Percentiles rank a stretch among this genome's conserved stretches.
phyloP scores from a whole-genome alignment of 495 filamentous ascomycete genomes.

The Thermochaetoides thermophila region DNA sequence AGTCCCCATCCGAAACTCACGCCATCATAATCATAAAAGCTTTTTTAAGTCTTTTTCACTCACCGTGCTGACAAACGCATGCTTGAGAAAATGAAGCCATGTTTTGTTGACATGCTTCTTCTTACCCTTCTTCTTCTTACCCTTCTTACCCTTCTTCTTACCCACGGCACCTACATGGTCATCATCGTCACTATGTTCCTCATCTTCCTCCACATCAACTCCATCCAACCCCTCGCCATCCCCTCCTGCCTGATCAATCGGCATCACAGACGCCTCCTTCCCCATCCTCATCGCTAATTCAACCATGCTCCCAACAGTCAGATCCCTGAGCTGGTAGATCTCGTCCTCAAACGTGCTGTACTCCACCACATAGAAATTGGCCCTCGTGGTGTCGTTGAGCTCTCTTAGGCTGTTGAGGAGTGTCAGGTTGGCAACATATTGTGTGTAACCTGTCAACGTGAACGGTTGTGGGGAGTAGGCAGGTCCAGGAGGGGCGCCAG shows the following conservation, averaged over 20 bases:
- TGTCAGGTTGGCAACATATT: constrained; percentile 90
- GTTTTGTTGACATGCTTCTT: constrained; percentile 30
- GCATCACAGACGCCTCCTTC: constrained; percentile 10
- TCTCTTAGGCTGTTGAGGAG: constrained; percentile 49
- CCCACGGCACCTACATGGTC: constrained; percentile 9
- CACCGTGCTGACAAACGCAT: constrained; percentile 67
- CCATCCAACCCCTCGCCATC: constrained; percentile 8
- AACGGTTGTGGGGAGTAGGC: constrained; percentile 82
- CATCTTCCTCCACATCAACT: constrained; percentile 9
- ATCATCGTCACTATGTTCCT: constrained; percentile 9
- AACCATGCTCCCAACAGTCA: constrained; percentile 74
- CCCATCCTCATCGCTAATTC: constrained; percentile 68
- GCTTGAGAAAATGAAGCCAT: constrained; percentile 63
- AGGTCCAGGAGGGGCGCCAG: constrained; percentile 63
- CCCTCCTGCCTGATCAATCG: constrained; percentile 3
- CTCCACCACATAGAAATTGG: constrained; percentile 53
- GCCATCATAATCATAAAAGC: constrained; percentile 5
- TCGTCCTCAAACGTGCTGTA: constrained; percentile 69
- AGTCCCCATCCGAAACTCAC: not conserved
- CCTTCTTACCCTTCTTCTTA: constrained; percentile 17
- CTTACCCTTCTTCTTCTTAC: constrained; percentile 22
- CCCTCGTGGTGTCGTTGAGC: constrained; percentile 4
- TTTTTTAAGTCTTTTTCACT: constrained; percentile 43
- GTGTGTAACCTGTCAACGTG: constrained; percentile 60
- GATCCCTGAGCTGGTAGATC: constrained; percentile 58